These are phyloP conservation scores for Nitzschia sp. DNA, from an alignment of 108 stramenopile genomes.

Conservation along the genomic window DNA sequence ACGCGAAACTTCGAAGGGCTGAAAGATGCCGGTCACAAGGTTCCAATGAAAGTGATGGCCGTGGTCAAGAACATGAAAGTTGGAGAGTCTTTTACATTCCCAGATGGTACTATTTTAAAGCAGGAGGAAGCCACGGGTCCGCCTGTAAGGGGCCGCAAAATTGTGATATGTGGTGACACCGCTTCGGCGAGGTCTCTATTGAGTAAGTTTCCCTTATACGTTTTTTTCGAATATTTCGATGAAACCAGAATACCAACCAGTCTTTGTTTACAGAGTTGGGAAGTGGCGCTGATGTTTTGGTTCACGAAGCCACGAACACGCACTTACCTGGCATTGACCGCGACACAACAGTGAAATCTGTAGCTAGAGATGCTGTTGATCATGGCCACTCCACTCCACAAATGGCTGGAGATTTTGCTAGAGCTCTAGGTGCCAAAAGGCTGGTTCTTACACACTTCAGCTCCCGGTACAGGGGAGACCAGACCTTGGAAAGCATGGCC, in stretches of 20 bases:
- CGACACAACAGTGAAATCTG: constrained; percentile 51
- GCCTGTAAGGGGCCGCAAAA: constrained; percentile 80
- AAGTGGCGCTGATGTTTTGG: constrained; percentile 72
- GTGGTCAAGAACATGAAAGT: constrained; percentile 75
- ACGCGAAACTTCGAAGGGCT: constrained; percentile 70
- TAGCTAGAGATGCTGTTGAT: constrained; percentile 68
- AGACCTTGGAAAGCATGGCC: constrained; percentile 65
- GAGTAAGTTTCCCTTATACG: not conserved
- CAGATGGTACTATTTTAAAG: constrained; percentile 83
- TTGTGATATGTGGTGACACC: constrained; percentile 94
- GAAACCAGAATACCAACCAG: too few relatives aligned
- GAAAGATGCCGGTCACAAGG: constrained; percentile 59
- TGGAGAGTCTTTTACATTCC: constrained; percentile 81
- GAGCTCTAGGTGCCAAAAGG: constrained; percentile 64
- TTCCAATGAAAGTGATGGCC: constrained; percentile 85
- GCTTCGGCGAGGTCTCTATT: constrained; percentile 59
- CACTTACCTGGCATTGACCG: constrained; percentile 68
- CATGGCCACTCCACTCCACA: constrained; percentile 85
- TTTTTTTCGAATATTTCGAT: too few relatives aligned
- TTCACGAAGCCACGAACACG: constrained; percentile 92
- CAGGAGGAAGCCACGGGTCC: constrained; percentile 84
- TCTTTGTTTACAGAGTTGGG: constrained; percentile 42
- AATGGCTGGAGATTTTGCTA: constrained; percentile 82
- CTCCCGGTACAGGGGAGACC: constrained; percentile 81
- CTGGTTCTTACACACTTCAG: constrained; percentile 85